phyloP scores from a whole-genome alignment of 1,284 basidiomycete species.

The Earliella scabrosa region DNA sequence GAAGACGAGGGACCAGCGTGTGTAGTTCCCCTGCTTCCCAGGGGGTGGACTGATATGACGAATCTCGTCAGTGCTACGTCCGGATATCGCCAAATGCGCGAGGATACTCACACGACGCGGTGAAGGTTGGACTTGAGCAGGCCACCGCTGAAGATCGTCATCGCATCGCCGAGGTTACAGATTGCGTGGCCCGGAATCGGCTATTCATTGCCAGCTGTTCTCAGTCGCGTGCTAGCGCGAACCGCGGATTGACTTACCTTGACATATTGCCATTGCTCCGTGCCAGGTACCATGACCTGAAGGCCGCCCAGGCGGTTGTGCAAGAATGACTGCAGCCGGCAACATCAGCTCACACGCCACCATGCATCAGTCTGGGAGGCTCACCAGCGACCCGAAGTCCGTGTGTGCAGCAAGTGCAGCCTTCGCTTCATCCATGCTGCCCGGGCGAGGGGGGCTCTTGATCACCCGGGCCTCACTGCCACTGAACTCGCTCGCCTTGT shows the following conservation, averaged over 20 bases:
- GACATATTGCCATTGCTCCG: slow-evolving; percentile 68
- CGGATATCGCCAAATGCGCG: neutral
- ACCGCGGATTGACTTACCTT: too few species aligned
- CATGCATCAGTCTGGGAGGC: neutral
- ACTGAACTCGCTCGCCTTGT: slow-evolving; percentile 13
- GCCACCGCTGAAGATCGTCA: slow-evolving; percentile 35
- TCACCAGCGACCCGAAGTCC: slow-evolving; percentile 24
- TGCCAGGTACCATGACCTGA: slow-evolving; percentile 67
- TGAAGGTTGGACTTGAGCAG: slow-evolving; percentile 38
- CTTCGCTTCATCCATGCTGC: slow-evolving; percentile 3
- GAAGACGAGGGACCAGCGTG: slow-evolving; percentile 42
- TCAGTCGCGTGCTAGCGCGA: too few species aligned
- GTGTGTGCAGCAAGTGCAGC: slow-evolving; percentile 18
- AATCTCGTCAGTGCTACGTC: neutral
- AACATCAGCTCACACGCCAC: neutral
- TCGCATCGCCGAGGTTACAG: slow-evolving; percentile 43
- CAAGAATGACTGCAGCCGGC: slow-evolving; percentile 53
- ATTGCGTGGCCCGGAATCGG: slow-evolving; percentile 37
- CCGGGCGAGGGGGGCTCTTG: slow-evolving; percentile 8
- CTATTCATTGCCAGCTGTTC: too few species aligned
- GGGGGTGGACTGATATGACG: slow-evolving; percentile 30
- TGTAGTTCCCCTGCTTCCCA: slow-evolving; percentile 32
- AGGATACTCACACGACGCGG: slow-evolving; percentile 32
- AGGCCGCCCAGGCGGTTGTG: slow-evolving; percentile 74
- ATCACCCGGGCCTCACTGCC: slow-evolving; percentile 20